Evolutionary conservation across 176 grass and related monocot species (phyloP), one percentile per base, ranked within the genome.

Genomic region (Alopecurus myosuroides): DNA sequence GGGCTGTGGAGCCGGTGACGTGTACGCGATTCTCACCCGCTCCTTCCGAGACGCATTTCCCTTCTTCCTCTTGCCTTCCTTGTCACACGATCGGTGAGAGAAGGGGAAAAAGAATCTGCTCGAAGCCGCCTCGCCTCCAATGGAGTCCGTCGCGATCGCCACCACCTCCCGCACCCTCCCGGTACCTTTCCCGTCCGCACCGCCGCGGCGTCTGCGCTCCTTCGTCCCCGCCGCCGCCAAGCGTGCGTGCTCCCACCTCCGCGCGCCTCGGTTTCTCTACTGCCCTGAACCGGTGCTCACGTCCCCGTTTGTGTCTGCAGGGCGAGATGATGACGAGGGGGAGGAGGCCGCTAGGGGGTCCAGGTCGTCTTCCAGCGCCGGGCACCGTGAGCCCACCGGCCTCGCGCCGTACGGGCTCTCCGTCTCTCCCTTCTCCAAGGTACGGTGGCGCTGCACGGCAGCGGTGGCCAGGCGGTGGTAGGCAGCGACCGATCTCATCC

Each of bases 381-480:
- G 72, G 23, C 42, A 76, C 36, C 85, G 82, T 26, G 87, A 89
- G 42, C 88, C 83, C 77, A 74, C 88, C 11, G 57, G 88, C 76
- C 86, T 91, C 23, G 77, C 81, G 14, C 89, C 89, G 4, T 91
- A 89, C 64, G 57, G 73, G 3, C 69, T 91, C 58, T 82, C 90
- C 62, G 4, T 94, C 83, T 90, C 91, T 15, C 87, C 87, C 46
- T 89, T 98, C 52, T 95, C 96, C 72, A 98, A 94, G 91, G 96
- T 95, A 85, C 39, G 44, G 12, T 9, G 34, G 7, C 52, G 22
- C 20, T n/a, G 22, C 15, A 11, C 4, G 77, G 20, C 62, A 4
- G 4, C 26, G 30, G 29, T 7, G 62, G n/a, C n/a, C n/a, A n/a
- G n/a, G 9, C 7, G 41, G 50, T 22, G 29, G 39, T 6, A 12